These are phyloP conservation scores for Schizophyllum amplum DNA, from an alignment of 1,284 basidiomycete species.

Conservation along the genomic window DNA sequence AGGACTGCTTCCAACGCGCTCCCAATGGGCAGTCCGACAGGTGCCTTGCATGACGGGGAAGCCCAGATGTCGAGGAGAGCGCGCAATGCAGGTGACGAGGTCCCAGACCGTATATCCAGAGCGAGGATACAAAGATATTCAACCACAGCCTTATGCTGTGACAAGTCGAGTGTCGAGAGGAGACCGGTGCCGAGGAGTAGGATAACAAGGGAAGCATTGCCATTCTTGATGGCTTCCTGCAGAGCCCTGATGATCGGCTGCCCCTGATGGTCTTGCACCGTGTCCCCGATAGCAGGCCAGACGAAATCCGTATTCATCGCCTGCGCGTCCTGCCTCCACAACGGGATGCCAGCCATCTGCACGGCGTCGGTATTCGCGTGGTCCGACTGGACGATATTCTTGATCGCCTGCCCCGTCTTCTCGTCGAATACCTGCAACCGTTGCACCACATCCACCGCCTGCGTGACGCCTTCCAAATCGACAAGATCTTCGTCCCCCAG, in stretches of 20 bases:
- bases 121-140: neutral
- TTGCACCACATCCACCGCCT: conserved; percentile 26
- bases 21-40: neutral
- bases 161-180: conserved; percentile 21
- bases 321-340: conserved; percentile 24
- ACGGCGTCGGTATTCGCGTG: conserved; percentile 20
- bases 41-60: neutral
- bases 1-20: neutral
- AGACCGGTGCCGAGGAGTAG: neutral
- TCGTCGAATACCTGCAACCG: conserved; percentile 32
- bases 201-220: neutral
- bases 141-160: neutral
- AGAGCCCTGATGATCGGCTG: conserved; percentile 8
- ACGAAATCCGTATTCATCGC: conserved; percentile 10
- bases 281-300: conserved; percentile 6
- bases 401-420: conserved; percentile 31
- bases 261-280: conserved; percentile 1
- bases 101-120: neutral
- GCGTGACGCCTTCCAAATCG: no score
- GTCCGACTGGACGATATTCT: conserved; percentile 28
- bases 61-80: neutral
- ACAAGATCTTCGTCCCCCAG: no score
- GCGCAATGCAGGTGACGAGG: neutral
- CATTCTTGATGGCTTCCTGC: conserved; percentile 6
- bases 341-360: conserved; percentile 28